Conservation (phyloP, 495 filamentous ascomycete species). For the Aspergillus panamensis region DNA sequence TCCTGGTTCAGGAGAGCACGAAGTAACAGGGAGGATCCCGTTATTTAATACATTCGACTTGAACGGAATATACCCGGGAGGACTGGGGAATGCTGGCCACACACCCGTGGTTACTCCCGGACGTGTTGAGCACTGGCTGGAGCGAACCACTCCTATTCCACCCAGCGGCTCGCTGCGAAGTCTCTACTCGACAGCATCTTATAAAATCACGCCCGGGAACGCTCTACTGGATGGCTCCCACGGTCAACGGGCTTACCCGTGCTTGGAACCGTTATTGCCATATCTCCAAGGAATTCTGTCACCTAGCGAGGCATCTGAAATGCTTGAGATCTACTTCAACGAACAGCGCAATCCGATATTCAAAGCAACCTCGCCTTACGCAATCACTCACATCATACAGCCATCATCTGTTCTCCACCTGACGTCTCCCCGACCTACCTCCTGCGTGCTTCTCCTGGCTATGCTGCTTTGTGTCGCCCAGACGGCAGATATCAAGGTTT, state of each 20-base stretch:
- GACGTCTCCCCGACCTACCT: constrained; percentile 11
- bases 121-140: constrained; percentile 13
- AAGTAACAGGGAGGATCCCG: not conserved
- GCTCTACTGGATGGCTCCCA: not conserved
- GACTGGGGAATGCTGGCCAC: not conserved
- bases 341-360: constrained; percentile 14
- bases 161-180: not conserved
- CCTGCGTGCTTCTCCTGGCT: constrained; percentile 7
- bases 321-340: constrained; percentile 16
- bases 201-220: not conserved
- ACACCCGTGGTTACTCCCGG: constrained; percentile 4
- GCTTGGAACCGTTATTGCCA: constrained; percentile 3
- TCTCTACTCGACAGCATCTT: constrained; percentile 1
- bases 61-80: not conserved
- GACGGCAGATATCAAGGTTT: constrained; percentile 13
- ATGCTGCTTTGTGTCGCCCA: constrained; percentile 14
- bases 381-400: constrained; percentile 4
- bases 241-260: constrained; percentile 1
- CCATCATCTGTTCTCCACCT: constrained; percentile 11
- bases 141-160: not conserved
- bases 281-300: constrained; percentile 6
- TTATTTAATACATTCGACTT: constrained; percentile 1
- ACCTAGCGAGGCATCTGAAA: constrained; percentile 12
- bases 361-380: constrained; percentile 12
- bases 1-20: not conserved